Percentiles rank a stretch among this genome's conserved stretches.
phyloP scores from a whole-genome alignment of 2,329 filamentous ascomycete species.

The Cryphonectria radicalis region DNA sequence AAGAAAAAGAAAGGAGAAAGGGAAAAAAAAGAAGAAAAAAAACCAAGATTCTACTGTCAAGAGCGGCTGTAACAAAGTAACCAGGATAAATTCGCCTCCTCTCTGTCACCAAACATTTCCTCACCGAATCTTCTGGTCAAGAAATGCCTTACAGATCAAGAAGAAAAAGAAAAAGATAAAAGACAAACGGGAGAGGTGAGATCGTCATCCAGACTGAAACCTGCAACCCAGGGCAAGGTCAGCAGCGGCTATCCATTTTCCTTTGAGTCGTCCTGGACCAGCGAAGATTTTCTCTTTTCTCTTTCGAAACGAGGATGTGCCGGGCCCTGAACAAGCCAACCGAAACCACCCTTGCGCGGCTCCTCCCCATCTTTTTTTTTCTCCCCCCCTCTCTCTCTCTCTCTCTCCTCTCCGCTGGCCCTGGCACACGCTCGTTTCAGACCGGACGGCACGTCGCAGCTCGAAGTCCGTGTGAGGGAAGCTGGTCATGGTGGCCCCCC shows the following conservation, averaged over 20 bases:
- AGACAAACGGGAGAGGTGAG: background rate
- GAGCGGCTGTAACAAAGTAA: background rate
- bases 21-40: too few species aligned
- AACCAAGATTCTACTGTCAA: background rate
- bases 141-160: background rate
- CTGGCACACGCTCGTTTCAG: background rate
- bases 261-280: background rate
- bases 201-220: slow-evolving; percentile 29
- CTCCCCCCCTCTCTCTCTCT: background rate
- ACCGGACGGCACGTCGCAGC: background rate
- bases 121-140: background rate
- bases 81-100: too few species aligned
- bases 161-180: too few species aligned
- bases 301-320: background rate
- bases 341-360: background rate
- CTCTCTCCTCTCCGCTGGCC: background rate
- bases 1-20: too few species aligned
- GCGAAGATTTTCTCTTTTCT: background rate
- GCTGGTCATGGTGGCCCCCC: too few species aligned
- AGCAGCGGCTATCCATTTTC: background rate
- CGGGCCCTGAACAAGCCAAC: background rate
- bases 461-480: background rate
- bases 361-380: background rate
- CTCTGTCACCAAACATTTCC: too few species aligned
- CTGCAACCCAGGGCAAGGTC: background rate